Conservation (phyloP, 176 grass and related monocot genomes). For the Cenchrus fungigraminus region DNA sequence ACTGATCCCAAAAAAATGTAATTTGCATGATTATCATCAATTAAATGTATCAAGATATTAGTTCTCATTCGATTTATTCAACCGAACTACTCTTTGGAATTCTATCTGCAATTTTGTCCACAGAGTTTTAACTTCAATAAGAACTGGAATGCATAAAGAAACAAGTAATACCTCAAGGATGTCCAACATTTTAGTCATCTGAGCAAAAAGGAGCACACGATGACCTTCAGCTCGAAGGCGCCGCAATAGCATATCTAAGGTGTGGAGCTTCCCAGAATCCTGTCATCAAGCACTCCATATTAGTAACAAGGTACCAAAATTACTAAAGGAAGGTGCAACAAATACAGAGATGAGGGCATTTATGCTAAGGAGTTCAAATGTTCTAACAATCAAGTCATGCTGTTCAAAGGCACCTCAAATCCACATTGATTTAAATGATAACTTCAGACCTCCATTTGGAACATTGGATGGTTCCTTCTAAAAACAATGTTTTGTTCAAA, state of each 20-base stretch:
- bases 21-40: not conserved
- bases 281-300: constrained; percentile 50
- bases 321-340: not conserved
- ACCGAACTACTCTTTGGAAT: not conserved
- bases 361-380: not conserved
- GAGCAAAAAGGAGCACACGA: constrained; percentile 95
- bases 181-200: constrained; percentile 99
- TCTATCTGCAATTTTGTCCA: not conserved
- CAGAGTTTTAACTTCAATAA: not conserved
- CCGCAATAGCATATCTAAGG: constrained; percentile 81
- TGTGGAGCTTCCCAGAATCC: constrained; percentile 99
- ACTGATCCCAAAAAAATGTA: not conserved
- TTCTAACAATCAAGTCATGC: constrained; percentile 6
- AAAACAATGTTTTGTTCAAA: not conserved
- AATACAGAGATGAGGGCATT: not conserved
- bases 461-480: not conserved
- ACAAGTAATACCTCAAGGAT: constrained; percentile 86
- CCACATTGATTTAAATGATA: too few species aligned
- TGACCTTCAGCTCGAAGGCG: constrained; percentile 91
- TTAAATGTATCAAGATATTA: not conserved
- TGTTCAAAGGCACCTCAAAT: constrained; percentile 5
- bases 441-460: not conserved
- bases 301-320: constrained; percentile 16
- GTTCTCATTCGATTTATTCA: not conserved
- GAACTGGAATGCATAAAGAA: constrained; percentile 22